A percentile compares a stretch with the other conserved stretches of the same genome.
Conservation (phyloP, 345 rosid genomes). For the Citrus sp. region DNA sequence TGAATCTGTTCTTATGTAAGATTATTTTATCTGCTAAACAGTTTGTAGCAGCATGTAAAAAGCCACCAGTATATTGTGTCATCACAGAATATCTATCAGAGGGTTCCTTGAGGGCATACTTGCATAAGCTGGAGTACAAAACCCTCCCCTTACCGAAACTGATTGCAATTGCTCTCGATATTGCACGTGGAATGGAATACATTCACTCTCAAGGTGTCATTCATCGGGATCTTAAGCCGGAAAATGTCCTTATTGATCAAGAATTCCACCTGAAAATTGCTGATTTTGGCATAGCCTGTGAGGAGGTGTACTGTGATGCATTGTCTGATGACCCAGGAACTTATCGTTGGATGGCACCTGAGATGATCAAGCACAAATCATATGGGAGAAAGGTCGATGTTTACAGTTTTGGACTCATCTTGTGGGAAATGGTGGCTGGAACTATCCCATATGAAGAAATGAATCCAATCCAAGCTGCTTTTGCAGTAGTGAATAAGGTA, state of each 20-base stretch:
- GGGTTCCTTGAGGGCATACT: slow-evolving; percentile 81
- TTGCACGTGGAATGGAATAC: slow-evolving; percentile 92
- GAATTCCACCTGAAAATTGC: slow-evolving; percentile 81
- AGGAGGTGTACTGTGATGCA: slow-evolving; percentile 72
- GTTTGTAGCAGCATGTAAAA: slow-evolving; percentile 76
- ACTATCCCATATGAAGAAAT: slow-evolving; percentile 89
- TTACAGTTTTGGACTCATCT: slow-evolving; percentile 89
- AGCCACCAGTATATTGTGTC: slow-evolving; percentile 70
- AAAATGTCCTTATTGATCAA: slow-evolving; percentile 72
- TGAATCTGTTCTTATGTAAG: slow-evolving; percentile 10
- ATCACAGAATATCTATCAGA: slow-evolving; percentile 67
- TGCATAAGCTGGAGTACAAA: slow-evolving; percentile 89
- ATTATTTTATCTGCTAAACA: slow-evolving; percentile 30
- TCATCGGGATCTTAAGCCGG: slow-evolving; percentile 98
- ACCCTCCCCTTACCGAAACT: slow-evolving; percentile 63
- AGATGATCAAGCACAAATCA: slow-evolving; percentile 89
- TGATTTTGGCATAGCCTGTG: slow-evolving; percentile 98
- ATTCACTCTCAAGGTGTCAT: slow-evolving; percentile 83
- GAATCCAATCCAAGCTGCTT: slow-evolving; percentile 99
- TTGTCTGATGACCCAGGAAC: slow-evolving; percentile 97
- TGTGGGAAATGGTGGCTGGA: slow-evolving; percentile 98
- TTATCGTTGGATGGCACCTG: slow-evolving; percentile 99
- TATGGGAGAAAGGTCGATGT: slow-evolving; percentile 87
- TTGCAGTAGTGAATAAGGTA: slow-evolving; percentile 96
- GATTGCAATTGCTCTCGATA: slow-evolving; percentile 61